These are phyloP conservation scores for Zygnema cylindricum DNA, from an alignment of 139 green algal genomes.

Conservation along the genomic window DNA sequence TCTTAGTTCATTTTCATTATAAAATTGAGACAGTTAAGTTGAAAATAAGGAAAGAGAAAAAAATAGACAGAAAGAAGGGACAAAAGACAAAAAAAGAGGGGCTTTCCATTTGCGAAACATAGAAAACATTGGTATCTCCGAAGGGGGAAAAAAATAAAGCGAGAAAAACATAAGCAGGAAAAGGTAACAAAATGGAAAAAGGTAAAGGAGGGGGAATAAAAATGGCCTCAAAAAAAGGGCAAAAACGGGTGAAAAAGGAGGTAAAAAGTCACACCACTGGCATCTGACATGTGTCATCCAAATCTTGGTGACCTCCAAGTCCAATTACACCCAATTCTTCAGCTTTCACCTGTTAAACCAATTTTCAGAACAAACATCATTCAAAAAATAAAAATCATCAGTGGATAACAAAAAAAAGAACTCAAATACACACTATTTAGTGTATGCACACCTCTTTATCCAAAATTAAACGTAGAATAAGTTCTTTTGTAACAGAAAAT, in stretches of 20 bases:
- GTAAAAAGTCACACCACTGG: conserved; percentile 9
- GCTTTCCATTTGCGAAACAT: background rate
- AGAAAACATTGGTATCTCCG: background rate
- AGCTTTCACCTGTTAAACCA: conserved; percentile 18
- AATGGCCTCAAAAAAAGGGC: background rate
- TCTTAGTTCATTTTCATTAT: background rate
- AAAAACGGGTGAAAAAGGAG: background rate
- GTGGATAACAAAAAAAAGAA: too few species aligned
- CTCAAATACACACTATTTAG: too few species aligned
- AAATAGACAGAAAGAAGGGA: background rate
- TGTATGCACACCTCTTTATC: too few species aligned
- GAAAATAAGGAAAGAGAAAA: conserved; percentile 1
- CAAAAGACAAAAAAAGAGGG: background rate
- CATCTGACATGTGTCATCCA: conserved; percentile 44
- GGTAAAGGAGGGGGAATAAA: background rate
- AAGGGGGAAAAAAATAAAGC: background rate
- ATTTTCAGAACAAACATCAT: too few species aligned
- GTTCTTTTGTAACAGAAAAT: too few species aligned
- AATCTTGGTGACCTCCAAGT: conserved; percentile 49
- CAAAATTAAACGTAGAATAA: too few species aligned
- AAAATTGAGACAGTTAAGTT: background rate
- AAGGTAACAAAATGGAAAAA: background rate
- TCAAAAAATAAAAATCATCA: too few species aligned
- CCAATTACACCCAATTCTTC: conserved; percentile 43
- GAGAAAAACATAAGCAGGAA: background rate